Evolutionary conservation across 805 yeast genomes (phyloP), one percentile per base, ranked within the genome.

Genomic region (Candida alai): DNA sequence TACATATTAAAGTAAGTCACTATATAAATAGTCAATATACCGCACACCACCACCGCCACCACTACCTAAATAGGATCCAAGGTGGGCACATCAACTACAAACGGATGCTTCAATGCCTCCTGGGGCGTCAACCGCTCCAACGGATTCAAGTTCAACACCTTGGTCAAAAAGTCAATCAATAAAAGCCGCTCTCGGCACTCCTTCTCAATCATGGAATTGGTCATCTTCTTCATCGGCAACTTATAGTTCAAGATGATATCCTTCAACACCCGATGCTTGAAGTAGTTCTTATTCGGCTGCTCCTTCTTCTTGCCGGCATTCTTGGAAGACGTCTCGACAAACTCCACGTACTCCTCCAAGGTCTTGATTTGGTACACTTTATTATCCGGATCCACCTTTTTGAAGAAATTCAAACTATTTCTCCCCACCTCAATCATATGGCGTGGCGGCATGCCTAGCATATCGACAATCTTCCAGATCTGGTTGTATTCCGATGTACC

Each of bases 361-460:
- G 56, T 42, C 37, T 65, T 66, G 28, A 65, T 43, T 15, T 40
- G 38, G 41, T 57, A 66, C 1, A 49, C 45, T 3, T 64, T 51
- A 39, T 64, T 65, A 3, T 46, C 54, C 24, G 44, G 41, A 4
- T 27, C 37, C 2, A 47, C 24, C 42, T 74, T 74, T 37, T 73
- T 74, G 60, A 84, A 70, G 47, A 83, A 93, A 45, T 80, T 76
- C 29, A 69, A 60, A 1, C 95, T 71, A 56, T 82, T 87, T 45
- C 86, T 82, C 18, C 97, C 98, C 78, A 85, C 87, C 43, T 90
- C 97, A 44, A 90, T 70, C 98, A 93, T 93, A 86, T 96, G 95
- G 16, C 81, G 65, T 8, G 96, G 97, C 16, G 98, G 98, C 42
- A 67, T 58, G 0, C 95, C 96, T 39, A 90, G 58, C 67, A 88